Percentiles rank a stretch among this genome's conserved stretches.
Conservation (phyloP, 768 basidiomycete species). For the Auricularia cornea region DNA sequence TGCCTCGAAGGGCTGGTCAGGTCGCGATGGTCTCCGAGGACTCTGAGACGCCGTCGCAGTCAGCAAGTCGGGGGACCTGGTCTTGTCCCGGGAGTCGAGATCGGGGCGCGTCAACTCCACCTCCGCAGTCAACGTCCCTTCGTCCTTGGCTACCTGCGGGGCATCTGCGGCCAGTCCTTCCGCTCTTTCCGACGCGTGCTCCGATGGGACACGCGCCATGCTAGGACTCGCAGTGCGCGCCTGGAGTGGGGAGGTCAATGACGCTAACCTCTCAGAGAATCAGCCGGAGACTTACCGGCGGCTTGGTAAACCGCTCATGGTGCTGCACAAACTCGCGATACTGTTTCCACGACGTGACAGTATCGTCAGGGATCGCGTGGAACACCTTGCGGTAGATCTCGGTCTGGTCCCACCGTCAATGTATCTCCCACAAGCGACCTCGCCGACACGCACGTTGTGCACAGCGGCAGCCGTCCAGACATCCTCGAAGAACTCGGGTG, state of each 20-base stretch:
- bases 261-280: not conserved
- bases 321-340: constrained; percentile 77
- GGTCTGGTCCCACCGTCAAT: constrained; percentile 43
- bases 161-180: constrained; percentile 19
- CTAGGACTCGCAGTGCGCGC: not conserved
- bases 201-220: constrained; percentile 50
- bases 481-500: constrained; percentile 81
- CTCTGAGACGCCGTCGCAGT: constrained; percentile 14
- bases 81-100: constrained; percentile 6
- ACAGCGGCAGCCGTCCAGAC: constrained; percentile 82
- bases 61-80: not conserved
- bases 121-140: constrained; percentile 16
- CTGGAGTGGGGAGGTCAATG: not conserved
- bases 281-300: constrained; percentile 37
- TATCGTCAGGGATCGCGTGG: constrained; percentile 86
- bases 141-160: not conserved
- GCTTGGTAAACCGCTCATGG: constrained; percentile 64
- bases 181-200: constrained; percentile 36
- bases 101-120: constrained; percentile 11
- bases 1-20: constrained; percentile 66
- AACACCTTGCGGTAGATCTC: constrained; percentile 95
- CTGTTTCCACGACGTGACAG: constrained; percentile 90
- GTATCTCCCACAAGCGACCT: constrained; percentile 1
- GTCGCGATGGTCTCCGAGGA: constrained; percentile 33
- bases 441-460: constrained; percentile 61